These are phyloP conservation scores for Colletotrichum kahawae DNA, from an alignment of 2,329 filamentous ascomycete species.

Conservation along the genomic window DNA sequence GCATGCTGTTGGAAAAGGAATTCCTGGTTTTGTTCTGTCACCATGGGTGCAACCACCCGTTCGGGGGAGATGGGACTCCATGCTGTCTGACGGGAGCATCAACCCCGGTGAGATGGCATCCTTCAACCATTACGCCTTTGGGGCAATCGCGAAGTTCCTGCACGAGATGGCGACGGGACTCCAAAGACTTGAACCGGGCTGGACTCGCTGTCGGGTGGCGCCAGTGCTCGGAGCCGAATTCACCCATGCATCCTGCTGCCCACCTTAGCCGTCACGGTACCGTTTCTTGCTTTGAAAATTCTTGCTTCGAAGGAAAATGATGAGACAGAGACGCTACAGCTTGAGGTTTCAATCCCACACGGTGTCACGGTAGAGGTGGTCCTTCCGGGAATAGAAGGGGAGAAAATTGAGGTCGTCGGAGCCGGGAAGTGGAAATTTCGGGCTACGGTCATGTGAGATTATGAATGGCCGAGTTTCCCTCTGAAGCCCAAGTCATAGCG, in stretches of 20 bases:
- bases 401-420: background rate
- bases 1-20: slow-evolving; percentile 38
- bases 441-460: background rate
- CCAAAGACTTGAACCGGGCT: slow-evolving; percentile 26
- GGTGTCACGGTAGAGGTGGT: slow-evolving; percentile 2
- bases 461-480: slow-evolving; percentile 3
- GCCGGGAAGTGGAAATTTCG: background rate
- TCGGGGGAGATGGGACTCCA: slow-evolving; percentile 49
- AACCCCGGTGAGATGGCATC: slow-evolving; percentile 46
- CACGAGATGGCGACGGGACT: slow-evolving; percentile 31
- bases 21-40: slow-evolving; percentile 42
- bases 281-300: background rate
- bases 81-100: slow-evolving; percentile 39
- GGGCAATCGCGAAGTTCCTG: slow-evolving; percentile 42
- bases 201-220: slow-evolving; percentile 19
- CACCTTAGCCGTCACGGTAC: background rate
- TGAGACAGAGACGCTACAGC: background rate
- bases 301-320: background rate
- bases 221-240: background rate
- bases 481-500: background rate
- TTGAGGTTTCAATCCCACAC: slow-evolving; percentile 8
- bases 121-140: slow-evolving; percentile 47
- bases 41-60: slow-evolving; percentile 43
- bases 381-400: background rate
- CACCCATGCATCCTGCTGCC: background rate